Conservation (phyloP, 306 rosid genomes). For the Medicago truncatula region DNA sequence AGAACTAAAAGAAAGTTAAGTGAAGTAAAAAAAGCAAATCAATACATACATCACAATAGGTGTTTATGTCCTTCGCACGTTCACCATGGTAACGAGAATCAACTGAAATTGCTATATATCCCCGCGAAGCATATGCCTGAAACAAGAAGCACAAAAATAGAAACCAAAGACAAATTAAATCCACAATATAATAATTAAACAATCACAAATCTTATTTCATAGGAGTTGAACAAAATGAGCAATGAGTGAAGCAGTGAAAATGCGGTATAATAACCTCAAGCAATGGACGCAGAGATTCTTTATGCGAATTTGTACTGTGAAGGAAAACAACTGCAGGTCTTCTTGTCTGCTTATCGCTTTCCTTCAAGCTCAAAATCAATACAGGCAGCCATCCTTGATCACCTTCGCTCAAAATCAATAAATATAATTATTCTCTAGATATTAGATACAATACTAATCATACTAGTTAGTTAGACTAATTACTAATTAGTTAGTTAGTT, state of each 20-base stretch:
- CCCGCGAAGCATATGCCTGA: conserved; percentile 94
- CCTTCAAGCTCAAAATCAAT: conserved; percentile 78
- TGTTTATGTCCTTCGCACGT: conserved; percentile 70
- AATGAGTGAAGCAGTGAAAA: neutral
- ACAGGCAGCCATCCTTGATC: conserved; percentile 91
- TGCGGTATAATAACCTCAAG: conserved; percentile 62
- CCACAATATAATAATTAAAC: neutral
- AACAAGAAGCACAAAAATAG: conserved; percentile 25
- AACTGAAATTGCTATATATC: conserved; percentile 73
- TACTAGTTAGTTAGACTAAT: no score
- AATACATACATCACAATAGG: conserved; percentile 67
- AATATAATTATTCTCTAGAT: conserved; percentile 10
- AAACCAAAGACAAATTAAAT: conserved; percentile 11
- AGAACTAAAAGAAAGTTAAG: neutral
- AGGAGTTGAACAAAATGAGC: neutral
- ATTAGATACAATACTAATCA: no score
- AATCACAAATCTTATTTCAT: neutral
- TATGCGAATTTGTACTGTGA: conserved; percentile 69
- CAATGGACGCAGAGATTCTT: conserved; percentile 80
- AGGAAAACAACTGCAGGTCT: conserved; percentile 81
- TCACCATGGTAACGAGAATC: conserved; percentile 98
- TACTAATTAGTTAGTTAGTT: no score
- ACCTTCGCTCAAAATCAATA: conserved; percentile 63
- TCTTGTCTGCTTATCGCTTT: conserved; percentile 50
- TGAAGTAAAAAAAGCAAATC: conserved; percentile 17